phyloP scores from a whole-genome alignment of 2,329 filamentous ascomycete species.

The Paraconiothyrium brasiliense region DNA sequence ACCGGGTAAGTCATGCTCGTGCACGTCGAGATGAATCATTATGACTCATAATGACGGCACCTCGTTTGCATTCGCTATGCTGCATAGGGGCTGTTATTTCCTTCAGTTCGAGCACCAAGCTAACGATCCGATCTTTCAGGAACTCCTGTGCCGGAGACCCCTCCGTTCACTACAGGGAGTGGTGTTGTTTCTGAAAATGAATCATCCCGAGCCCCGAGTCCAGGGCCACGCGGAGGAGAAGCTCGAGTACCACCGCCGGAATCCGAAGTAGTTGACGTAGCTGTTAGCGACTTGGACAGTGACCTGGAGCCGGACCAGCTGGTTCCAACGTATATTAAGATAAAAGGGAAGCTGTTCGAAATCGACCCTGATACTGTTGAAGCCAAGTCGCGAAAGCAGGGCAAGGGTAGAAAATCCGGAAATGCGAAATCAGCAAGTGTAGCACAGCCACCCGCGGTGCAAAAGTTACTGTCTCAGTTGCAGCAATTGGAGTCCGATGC shows the following conservation, averaged over 20 bases:
- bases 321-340: slow-evolving; percentile 77
- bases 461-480: slow-evolving; percentile 77
- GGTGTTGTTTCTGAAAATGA: slow-evolving; percentile 2
- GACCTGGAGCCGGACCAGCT: slow-evolving; percentile 61
- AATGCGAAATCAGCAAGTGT: slow-evolving; percentile 27
- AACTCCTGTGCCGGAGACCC: slow-evolving; percentile 20
- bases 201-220: slow-evolving; percentile 14
- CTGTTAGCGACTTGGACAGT: slow-evolving; percentile 60
- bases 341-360: slow-evolving; percentile 66
- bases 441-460: slow-evolving; percentile 58
- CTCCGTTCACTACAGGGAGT: not conserved
- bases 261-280: slow-evolving; percentile 40
- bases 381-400: slow-evolving; percentile 46
- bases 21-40: not conserved
- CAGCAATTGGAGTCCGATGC: slow-evolving; percentile 75
- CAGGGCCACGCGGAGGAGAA: slow-evolving; percentile 3
- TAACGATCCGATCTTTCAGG: not conserved
- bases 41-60: not conserved
- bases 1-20: slow-evolving; percentile 26
- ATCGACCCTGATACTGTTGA: slow-evolving; percentile 67
- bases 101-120: not conserved
- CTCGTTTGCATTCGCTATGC: not conserved
- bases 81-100: not conserved
- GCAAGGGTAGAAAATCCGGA: slow-evolving; percentile 32
- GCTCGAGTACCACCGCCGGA: slow-evolving; percentile 6